phyloP scores from a whole-genome alignment of 1,139 yeast genomes.

The Blastobotrys buckinghamii region DNA sequence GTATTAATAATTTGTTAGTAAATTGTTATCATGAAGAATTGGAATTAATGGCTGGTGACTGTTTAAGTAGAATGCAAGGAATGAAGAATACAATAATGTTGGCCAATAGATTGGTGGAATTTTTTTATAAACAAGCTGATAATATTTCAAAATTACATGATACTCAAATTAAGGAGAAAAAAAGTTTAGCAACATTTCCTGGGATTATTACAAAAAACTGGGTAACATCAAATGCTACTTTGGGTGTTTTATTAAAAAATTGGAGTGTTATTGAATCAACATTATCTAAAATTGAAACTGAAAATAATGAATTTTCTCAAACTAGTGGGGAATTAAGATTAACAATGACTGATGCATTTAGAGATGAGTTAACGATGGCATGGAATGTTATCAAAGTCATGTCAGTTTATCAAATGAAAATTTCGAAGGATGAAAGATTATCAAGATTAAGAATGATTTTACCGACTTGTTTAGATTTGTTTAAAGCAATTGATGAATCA shows the following conservation, averaged over 20 bases:
- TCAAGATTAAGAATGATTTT: constrained; percentile 12
- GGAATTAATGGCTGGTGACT: constrained; percentile 9
- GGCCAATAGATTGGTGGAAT: background rate
- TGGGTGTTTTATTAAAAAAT: background rate
- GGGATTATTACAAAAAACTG: background rate
- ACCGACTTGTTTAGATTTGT: constrained; percentile 9
- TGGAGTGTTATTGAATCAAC: background rate
- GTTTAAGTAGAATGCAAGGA: constrained; percentile 5
- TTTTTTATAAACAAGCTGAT: background rate
- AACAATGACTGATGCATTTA: background rate
- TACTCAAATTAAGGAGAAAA: background rate
- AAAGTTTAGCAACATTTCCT: too few relatives aligned
- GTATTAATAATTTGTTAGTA: background rate
- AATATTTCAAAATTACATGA: background rate
- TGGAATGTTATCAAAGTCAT: background rate
- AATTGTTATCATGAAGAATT: constrained; percentile 13
- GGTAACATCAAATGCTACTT: background rate
- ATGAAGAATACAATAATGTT: constrained; percentile 6
- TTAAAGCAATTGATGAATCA: constrained; percentile 6
- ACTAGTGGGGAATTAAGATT: background rate
- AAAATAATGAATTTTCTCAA: background rate
- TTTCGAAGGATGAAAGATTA: background rate
- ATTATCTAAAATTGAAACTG: background rate
- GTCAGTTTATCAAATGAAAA: background rate
- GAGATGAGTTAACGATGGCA: background rate